These are phyloP conservation scores for Acanthamoeba healyi DNA, from an alignment of 208 protist species.

Conservation along the genomic window DNA sequence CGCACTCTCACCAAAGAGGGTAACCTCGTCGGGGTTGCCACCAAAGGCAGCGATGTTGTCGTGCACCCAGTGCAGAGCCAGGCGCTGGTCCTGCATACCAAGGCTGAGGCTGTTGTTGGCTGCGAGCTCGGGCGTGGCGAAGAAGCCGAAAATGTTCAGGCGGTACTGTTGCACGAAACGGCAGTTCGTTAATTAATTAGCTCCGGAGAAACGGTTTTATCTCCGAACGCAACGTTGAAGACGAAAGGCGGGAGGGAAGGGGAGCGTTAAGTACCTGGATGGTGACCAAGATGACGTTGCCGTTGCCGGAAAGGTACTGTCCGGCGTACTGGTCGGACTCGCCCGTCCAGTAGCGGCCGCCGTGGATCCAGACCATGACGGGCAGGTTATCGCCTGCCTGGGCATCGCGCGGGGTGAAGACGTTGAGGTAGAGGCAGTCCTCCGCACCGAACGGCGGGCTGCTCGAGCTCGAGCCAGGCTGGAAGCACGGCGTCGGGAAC, in stretches of 20 bases:
- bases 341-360: slow-evolving; percentile 28
- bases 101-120: slow-evolving; percentile 24
- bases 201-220: not conserved
- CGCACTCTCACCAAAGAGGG: slow-evolving; percentile 37
- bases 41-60: slow-evolving; percentile 74
- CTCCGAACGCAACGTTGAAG: not conserved
- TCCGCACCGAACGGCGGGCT: not conserved
- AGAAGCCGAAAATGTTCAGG: slow-evolving; percentile 74
- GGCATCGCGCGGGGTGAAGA: slow-evolving; percentile 17
- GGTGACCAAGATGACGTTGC: not conserved
- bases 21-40: slow-evolving; percentile 54
- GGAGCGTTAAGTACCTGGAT: not conserved
- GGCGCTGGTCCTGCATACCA: slow-evolving; percentile 66
- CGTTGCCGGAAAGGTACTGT: not conserved
- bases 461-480: not conserved
- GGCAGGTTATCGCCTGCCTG: not conserved
- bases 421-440: slow-evolving; percentile 66
- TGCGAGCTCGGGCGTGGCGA: slow-evolving; percentile 30
- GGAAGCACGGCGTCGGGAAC: not conserved
- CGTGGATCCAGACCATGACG: slow-evolving; percentile 32
- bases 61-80: slow-evolving; percentile 65
- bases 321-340: slow-evolving; percentile 32
- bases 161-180: not conserved
- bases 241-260: not conserved
- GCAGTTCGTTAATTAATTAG: not conserved